Percentiles rank a stretch among this genome's conserved stretches.
Evolutionary conservation across 2,329 filamentous ascomycete species (phyloP).

Genomic region (Thielaviopsis euricoi): DNA sequence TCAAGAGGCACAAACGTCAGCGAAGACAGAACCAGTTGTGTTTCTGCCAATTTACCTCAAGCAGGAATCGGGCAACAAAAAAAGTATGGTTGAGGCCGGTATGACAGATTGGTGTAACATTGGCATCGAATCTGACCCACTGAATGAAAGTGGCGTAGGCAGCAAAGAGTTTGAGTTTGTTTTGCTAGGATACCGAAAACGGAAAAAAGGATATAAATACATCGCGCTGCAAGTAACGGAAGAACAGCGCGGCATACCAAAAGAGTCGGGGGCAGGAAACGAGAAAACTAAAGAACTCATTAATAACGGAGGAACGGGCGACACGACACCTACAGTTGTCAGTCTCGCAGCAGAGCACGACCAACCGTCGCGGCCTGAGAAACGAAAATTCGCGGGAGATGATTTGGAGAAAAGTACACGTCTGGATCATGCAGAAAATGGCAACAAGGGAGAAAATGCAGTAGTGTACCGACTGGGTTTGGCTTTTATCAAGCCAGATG

Average conservation of each 20-base stretch:
- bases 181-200: neutral
- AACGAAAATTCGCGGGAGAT: too few relatives aligned
- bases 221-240: neutral
- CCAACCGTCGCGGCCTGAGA: too few relatives aligned
- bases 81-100: neutral
- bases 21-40: neutral
- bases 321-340: too few relatives aligned
- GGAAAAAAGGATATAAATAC: neutral
- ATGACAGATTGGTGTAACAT: neutral
- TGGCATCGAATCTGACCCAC: neutral
- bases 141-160: neutral
- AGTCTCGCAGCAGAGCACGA: too few relatives aligned
- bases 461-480: neutral
- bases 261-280: neutral
- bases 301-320: too few relatives aligned
- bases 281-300: too few relatives aligned
- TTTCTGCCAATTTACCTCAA: neutral
- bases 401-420: too few relatives aligned
- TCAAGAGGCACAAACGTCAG: neutral
- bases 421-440: too few relatives aligned
- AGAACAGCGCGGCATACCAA: neutral
- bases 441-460: neutral
- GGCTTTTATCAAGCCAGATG: neutral
- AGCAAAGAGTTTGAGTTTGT: neutral
- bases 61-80: neutral